Evolutionary conservation across 2,329 filamentous ascomycete species (phyloP).

Genomic region (Emericellopsis cladophorae): DNA sequence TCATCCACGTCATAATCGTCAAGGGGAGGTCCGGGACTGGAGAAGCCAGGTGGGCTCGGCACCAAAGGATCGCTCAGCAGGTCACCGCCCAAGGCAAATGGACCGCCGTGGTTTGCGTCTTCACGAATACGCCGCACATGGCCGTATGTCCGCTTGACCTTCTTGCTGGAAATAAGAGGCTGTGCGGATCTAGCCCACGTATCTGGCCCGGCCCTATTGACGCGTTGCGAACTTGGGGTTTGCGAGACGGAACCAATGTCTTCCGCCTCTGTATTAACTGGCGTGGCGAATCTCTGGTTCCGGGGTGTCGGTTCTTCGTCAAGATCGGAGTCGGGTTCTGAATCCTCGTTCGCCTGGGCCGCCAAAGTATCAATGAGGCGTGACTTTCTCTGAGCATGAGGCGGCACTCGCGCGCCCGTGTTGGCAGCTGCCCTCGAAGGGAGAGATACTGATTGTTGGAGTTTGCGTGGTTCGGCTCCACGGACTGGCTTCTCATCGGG

Average conservation of each 20-base stretch:
- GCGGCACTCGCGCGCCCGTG: not conserved
- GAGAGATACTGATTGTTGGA: too few species aligned
- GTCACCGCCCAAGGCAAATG: not conserved
- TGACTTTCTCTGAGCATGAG: not conserved
- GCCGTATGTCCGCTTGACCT: conserved; percentile 5
- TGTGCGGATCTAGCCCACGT: too few species aligned
- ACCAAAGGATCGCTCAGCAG: conserved; percentile 1
- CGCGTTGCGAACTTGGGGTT: not conserved
- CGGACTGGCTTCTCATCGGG: too few species aligned
- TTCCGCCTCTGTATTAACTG: too few species aligned
- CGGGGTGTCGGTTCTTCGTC: not conserved
- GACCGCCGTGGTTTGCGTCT: not conserved
- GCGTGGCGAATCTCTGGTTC: not conserved
- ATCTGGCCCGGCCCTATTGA: too few species aligned
- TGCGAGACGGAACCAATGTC: not conserved
- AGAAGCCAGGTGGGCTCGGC: conserved; percentile 1
- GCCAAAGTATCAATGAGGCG: conserved; percentile 5
- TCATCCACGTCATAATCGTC: conserved; percentile 9
- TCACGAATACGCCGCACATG: conserved; percentile 2
- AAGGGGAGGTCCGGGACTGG: conserved; percentile 9
- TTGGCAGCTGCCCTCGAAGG: not conserved
- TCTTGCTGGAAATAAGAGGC: conserved; percentile 1
- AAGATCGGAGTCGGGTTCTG: conserved; percentile 1
- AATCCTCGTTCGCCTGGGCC: conserved; percentile 1
- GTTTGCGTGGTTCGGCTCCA: too few species aligned